Evolutionary conservation across 2,329 filamentous ascomycete genomes (phyloP), one percentile per base, ranked within the genome.

Genomic region (Aspergillus sp.): DNA sequence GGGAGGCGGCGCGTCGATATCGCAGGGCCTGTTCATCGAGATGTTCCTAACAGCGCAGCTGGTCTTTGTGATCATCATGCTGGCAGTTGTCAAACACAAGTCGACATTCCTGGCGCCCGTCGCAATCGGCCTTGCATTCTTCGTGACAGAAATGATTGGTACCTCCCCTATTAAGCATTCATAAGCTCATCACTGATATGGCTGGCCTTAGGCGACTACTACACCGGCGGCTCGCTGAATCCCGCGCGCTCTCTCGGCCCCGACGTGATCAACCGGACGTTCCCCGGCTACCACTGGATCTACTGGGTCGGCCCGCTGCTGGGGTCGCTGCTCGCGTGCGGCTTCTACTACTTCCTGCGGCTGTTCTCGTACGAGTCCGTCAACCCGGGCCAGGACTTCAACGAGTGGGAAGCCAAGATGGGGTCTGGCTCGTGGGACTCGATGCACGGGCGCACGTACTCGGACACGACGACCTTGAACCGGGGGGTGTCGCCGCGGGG

Each of bases 71-170:
- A 84, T 89, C 31, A 84, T 87, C 70, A 88, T 90, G 83, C 79
- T 90, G 45, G 88, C 87, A 0, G 84, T 85, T 4, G 87, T 90
- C 70, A 91, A 91, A 75, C 88, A 91, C 71, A 86, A 87, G 45
- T 84, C 85, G 2, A 91, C 89, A 0, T 90, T 82, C 68, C 75
- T 91, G 1, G 89, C 89, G 0, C 89, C 89, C 0, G 76, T 91
- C 3, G 88, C 87, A 12, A 90, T 92, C 64, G 90, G 90, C 1
- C 73, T 90, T 2, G 79, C 88, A 0, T 80, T 91, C 53, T 91
- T 91, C 70, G 81, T 91, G 44, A 77, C 78, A 0, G 79, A 85
- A 57, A 61, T 85, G 50, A 73, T 78, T 4, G 81, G 80, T 72
- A 68, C 33, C 66, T 61, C 3, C 33, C 6, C 33, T 6, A 12